Evolutionary conservation across 176 grass and related monocot species (phyloP).

Genomic region (Paspalum vaginatum): DNA sequence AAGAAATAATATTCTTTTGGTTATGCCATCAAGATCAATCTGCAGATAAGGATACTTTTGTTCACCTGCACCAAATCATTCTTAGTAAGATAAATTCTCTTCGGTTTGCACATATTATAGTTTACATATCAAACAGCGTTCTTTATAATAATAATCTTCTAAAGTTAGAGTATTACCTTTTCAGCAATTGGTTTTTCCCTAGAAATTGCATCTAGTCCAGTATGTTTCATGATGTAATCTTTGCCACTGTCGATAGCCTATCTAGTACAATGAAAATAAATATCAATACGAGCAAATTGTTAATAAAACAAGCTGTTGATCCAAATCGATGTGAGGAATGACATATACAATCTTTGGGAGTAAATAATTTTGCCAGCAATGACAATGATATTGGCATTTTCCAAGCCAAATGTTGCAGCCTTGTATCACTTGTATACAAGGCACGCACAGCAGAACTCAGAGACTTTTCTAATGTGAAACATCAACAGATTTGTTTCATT

Average conservation of each 20-base stretch:
- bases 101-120: neutral
- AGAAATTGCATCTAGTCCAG: constrained; percentile 79
- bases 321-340: too few relatives aligned
- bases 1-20: constrained; percentile 89
- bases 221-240: constrained; percentile 95
- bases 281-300: constrained; percentile 17
- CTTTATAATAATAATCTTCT: neutral
- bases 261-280: constrained; percentile 31
- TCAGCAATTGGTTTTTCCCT: constrained; percentile 76
- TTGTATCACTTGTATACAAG: too few relatives aligned
- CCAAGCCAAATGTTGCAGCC: too few relatives aligned
- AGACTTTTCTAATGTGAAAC: too few relatives aligned
- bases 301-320: constrained; percentile 16
- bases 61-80: constrained; percentile 65
- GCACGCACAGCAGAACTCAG: too few relatives aligned
- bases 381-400: too few relatives aligned
- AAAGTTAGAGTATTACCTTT: constrained; percentile 55
- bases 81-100: constrained; percentile 26
- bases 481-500: too few relatives aligned
- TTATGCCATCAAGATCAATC: constrained; percentile 94
- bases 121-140: neutral
- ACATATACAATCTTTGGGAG: too few relatives aligned
- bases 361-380: too few relatives aligned
- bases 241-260: constrained; percentile 93
- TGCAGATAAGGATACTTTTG: constrained; percentile 77